Percentiles rank a stretch among this genome's conserved stretches.
Conservation (phyloP, 768 basidiomycete species). For the Saitozyma sp. region DNA sequence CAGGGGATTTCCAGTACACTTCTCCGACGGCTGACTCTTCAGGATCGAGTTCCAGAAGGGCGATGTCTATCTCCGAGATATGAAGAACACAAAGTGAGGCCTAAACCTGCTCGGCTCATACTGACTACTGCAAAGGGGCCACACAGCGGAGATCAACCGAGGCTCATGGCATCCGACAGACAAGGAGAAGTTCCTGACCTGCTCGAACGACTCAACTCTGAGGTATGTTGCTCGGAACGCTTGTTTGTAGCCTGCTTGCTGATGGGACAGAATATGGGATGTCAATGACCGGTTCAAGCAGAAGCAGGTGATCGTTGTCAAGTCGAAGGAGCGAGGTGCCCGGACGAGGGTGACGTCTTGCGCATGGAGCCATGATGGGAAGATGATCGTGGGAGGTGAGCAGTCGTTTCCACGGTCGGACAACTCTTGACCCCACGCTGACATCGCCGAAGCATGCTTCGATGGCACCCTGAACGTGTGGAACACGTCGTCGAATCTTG, state of each 20-base stretch:
- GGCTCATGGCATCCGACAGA: conserved; percentile 93
- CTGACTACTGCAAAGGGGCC: conserved; percentile 65
- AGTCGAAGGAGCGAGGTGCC: conserved; percentile 90
- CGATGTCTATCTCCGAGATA: conserved; percentile 96
- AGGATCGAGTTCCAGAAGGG: conserved; percentile 70
- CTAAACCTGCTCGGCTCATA: not conserved
- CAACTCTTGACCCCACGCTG: not conserved
- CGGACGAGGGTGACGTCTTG: conserved; percentile 87
- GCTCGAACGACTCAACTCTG: conserved; percentile 93
- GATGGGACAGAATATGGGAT: conserved; percentile 81
- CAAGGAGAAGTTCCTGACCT: conserved; percentile 78
- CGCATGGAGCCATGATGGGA: conserved; percentile 86
- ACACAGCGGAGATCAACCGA: conserved; percentile 86
- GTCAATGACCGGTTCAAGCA: conserved; percentile 88
- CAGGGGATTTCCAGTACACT: not conserved
- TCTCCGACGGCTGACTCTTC: conserved; percentile 8
- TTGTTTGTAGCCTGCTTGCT: conserved; percentile 8
- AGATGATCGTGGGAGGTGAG: conserved; percentile 79
- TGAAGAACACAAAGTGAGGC: conserved; percentile 93
- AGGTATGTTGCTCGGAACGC: conserved; percentile 58
- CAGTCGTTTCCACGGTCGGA: conserved; percentile 3
- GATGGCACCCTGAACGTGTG: conserved; percentile 94
- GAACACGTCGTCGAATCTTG: conserved; percentile 89
- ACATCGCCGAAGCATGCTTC: conserved; percentile 65
- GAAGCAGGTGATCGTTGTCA: conserved; percentile 92